Conservation (phyloP, 208 protist species). For the Crithidia expoeki region DNA sequence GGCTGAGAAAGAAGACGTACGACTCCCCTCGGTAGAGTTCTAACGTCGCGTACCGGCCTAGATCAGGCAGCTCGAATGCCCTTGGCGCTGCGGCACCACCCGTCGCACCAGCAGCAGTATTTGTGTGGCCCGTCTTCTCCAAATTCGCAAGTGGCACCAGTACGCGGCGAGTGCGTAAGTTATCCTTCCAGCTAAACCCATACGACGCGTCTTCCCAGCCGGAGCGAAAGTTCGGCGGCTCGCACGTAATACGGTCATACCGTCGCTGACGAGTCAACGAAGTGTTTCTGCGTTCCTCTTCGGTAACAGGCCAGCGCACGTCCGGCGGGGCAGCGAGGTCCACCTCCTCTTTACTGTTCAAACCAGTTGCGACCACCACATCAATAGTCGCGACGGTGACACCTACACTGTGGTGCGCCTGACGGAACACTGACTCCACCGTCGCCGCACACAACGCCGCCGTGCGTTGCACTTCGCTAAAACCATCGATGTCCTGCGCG, state of each 20-base stretch:
- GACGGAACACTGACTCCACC: slow-evolving; percentile 35
- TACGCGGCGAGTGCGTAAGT: slow-evolving; percentile 55
- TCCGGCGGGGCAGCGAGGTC: neutral
- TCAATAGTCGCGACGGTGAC: slow-evolving; percentile 41
- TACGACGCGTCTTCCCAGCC: slow-evolving; percentile 33
- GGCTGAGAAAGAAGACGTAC: slow-evolving; percentile 51
- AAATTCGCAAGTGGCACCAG: slow-evolving; percentile 34
- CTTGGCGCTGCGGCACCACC: neutral
- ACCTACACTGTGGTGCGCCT: slow-evolving; percentile 30
- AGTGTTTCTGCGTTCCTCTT: slow-evolving; percentile 6
- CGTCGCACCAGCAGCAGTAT: neutral
- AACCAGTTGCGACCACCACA: slow-evolving; percentile 19
- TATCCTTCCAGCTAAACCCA: slow-evolving; percentile 58
- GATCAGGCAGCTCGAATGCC: slow-evolving; percentile 9
- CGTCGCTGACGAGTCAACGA: neutral
- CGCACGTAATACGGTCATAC: slow-evolving; percentile 37
- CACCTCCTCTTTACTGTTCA: neutral
- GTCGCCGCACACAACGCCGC: slow-evolving; percentile 32
- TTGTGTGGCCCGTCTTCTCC: neutral
- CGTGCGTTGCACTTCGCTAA: slow-evolving; percentile 21
- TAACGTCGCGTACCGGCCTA: slow-evolving; percentile 37
- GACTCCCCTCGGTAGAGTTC: slow-evolving; percentile 68
- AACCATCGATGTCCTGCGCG: slow-evolving; percentile 11
- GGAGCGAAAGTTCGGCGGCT: slow-evolving; percentile 32
- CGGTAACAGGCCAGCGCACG: slow-evolving; percentile 19